Conservation (phyloP, 2,329 filamentous ascomycete genomes). For the Aspergillus piperis region DNA sequence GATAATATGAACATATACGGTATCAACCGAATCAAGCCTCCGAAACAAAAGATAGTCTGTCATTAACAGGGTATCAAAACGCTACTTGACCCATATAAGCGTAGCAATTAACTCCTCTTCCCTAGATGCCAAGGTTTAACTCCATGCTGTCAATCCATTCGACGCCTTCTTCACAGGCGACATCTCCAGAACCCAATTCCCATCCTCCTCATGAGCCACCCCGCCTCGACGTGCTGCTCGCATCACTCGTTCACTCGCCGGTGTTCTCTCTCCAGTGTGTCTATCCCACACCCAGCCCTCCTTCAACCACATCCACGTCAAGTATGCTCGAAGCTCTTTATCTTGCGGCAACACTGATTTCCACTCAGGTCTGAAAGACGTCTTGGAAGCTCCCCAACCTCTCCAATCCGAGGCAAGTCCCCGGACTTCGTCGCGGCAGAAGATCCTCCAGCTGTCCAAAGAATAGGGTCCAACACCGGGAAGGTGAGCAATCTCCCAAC, state of each 20-base stretch:
- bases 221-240: constrained; percentile 43
- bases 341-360: constrained; percentile 79
- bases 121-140: not conserved
- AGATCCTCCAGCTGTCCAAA: constrained; percentile 89
- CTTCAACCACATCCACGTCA: constrained; percentile 89
- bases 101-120: not conserved
- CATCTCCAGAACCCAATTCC: constrained; percentile 41
- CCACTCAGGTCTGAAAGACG: constrained; percentile 80
- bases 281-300: constrained; percentile 84
- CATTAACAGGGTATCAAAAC: not conserved
- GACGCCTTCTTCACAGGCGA: constrained; percentile 34
- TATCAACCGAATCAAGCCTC: not conserved
- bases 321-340: constrained; percentile 83
- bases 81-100: not conserved
- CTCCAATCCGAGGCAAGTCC: constrained; percentile 67
- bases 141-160: constrained; percentile 27
- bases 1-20: not conserved
- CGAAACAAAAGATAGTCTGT: not conserved
- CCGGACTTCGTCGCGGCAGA: constrained; percentile 78
- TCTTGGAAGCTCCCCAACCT: constrained; percentile 51
- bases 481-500: constrained; percentile 84
- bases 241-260: constrained; percentile 42
- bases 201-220: constrained; percentile 44
- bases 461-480: constrained; percentile 77
- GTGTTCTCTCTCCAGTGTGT: constrained; percentile 58